These are phyloP conservation scores for Vitis vinifera DNA, from an alignment of 164 flowering plant species.

Conservation along the genomic window ASM3070453v1 NC_081811.1:27130501-27131000, in stretches of 20 bases:
- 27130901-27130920: constrained; percentile 23
- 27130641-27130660: constrained; percentile 28
- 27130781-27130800: constrained; percentile 5
- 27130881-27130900: constrained; percentile 12
- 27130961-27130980: constrained; percentile 20
- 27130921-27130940: constrained; percentile 32
- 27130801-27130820: constrained; percentile 4
- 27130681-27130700: constrained; percentile 23
- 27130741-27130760: constrained; percentile 12
- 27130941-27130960: constrained; percentile 2
- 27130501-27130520: constrained; percentile 56
- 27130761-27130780: constrained; percentile 8
- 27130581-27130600: constrained; percentile 24
- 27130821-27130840: neutral
- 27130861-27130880: constrained; percentile 27
- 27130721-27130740: constrained; percentile 13
- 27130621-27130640: constrained; percentile 74
- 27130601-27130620: constrained; percentile 65
- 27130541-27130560: constrained; percentile 34
- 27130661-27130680: constrained; percentile 16
- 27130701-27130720: constrained; percentile 5
- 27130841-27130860: constrained; percentile 32
- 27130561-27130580: constrained; percentile 15
- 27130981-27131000: constrained; percentile 14
- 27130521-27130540: constrained; percentile 47